Evolutionary conservation across 2,329 filamentous ascomycete species (phyloP).

Genomic region (Chalara sp.): DNA sequence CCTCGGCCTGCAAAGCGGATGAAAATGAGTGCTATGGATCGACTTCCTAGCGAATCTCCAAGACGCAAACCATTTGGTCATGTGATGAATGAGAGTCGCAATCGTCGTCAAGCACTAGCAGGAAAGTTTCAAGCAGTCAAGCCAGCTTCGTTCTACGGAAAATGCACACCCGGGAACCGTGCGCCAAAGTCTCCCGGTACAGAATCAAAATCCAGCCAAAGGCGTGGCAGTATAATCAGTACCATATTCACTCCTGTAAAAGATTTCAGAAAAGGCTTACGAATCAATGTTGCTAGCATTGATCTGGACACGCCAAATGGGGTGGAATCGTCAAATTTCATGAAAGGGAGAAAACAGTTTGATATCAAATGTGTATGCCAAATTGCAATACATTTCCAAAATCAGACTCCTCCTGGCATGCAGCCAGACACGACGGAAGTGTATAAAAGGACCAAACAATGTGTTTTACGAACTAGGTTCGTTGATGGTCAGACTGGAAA

Average conservation of each 20-base stretch:
- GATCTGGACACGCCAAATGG: neutral
- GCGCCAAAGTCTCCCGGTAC: too few relatives aligned
- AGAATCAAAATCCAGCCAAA: too few relatives aligned
- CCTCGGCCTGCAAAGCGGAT: conserved; percentile 17
- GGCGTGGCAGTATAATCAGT: too few relatives aligned
- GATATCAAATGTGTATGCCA: conserved; percentile 15
- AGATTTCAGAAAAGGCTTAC: conserved; percentile 15
- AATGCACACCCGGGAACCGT: neutral
- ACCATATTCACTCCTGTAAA: neutral
- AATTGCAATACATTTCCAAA: conserved; percentile 14
- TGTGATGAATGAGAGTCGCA: conserved; percentile 12
- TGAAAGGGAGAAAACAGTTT: neutral
- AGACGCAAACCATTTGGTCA: conserved; percentile 10
- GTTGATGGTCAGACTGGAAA: conserved; percentile 4
- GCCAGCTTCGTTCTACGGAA: conserved; percentile 15
- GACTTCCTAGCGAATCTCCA: neutral
- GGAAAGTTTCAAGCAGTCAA: conserved; percentile 9
- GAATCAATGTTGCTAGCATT: conserved; percentile 16
- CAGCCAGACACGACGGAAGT: conserved; percentile 5
- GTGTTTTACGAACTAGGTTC: conserved; percentile 8
- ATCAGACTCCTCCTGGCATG: conserved; percentile 6
- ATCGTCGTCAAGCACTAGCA: neutral
- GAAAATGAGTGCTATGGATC: neutral
- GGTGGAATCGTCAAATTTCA: neutral
- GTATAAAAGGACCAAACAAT: conserved; percentile 4